phyloP scores from a whole-genome alignment of 768 basidiomycete species.

The Lyophyllum semitale region DNA sequence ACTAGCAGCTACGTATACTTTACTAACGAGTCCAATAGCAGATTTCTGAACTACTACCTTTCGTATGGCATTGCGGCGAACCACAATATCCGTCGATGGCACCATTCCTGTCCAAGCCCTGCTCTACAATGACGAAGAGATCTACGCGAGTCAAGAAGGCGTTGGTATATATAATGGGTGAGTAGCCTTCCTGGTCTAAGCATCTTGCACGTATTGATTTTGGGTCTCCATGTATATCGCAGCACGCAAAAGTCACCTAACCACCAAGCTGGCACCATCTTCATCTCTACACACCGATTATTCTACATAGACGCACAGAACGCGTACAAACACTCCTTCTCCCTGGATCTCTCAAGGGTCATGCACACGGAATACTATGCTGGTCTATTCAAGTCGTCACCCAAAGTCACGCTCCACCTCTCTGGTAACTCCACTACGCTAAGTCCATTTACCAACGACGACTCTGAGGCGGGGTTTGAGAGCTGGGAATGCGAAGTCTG shows the following conservation, averaged over 20 bases:
- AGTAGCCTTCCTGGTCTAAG: slow-evolving; percentile 27
- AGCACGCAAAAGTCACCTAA: slow-evolving; percentile 82
- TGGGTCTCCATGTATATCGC: slow-evolving; percentile 28
- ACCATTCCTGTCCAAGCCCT: slow-evolving; percentile 77
- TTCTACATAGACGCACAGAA: slow-evolving; percentile 71
- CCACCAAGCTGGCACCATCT: slow-evolving; percentile 73
- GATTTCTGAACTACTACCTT: not conserved
- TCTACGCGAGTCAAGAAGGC: slow-evolving; percentile 69
- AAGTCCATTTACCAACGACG: slow-evolving; percentile 22
- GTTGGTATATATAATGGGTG: slow-evolving; percentile 95
- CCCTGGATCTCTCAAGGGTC: slow-evolving; percentile 64
- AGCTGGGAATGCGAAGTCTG: slow-evolving; percentile 92
- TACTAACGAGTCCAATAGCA: not conserved
- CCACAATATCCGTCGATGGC: slow-evolving; percentile 63
- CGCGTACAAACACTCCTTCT: slow-evolving; percentile 60
- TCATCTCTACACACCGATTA: slow-evolving; percentile 81
- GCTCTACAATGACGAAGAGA: slow-evolving; percentile 79
- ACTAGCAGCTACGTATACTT: not conserved
- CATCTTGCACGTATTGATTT: slow-evolving; percentile 9
- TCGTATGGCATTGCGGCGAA: slow-evolving; percentile 56
- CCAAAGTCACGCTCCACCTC: slow-evolving; percentile 85
- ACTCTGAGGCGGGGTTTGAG: slow-evolving; percentile 38
- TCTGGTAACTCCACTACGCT: slow-evolving; percentile 28
- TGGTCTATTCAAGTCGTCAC: slow-evolving; percentile 84
- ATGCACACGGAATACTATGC: slow-evolving; percentile 85